Evolutionary conservation across 306 rosid genomes (phyloP), one percentile per base, ranked within the genome.

Genomic region (Malus orientalis): DNA sequence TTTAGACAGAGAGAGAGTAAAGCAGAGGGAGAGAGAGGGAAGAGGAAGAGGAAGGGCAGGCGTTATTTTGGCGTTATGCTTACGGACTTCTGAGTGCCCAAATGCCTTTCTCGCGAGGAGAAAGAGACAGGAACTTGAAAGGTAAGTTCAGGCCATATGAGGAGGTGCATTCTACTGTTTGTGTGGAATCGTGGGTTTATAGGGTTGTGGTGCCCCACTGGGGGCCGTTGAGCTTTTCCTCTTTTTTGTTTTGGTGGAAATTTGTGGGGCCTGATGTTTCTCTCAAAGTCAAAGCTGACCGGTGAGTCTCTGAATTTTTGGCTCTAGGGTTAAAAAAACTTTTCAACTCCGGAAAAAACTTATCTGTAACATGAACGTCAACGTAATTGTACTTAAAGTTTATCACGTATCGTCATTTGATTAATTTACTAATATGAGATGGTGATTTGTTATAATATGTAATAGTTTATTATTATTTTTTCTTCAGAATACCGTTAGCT

Each of bases 1-100:
- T 58, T 61, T 73, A 76, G 29, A 64, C 76, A 58, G 27, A 77
- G 44, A 70, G 16, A 81, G 73, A 76, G 51, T 62, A 74, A 60
- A 65, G 59, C 73, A 81, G 74, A 80, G 72, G 89, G 80, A 81
- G 86, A 74, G 69, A 79, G 74, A 62, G 67, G 70, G 45, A 27
- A 47, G 69, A 61, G 73, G 47, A 22, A 32, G 33, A 54, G 66
- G 44, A 7, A 10, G 47, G 4, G 8, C 70, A 2, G 33, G 81
- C 74, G 66, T 38, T 55, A 27, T 69, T 81, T 75, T 88, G 93
- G 93, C 87, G 87, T 92, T 88, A 81, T 76, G 70, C 65, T 49
- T 44, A 75, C 76, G 88, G 54, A 47, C 19, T 14, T 4, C 54
- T 14, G 69, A 20, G 86, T 77, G 42, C 27, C 82, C 72, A 58